phyloP scores from a whole-genome alignment of 2,329 filamentous ascomycete genomes.

The Nemania bipapillata region DNA sequence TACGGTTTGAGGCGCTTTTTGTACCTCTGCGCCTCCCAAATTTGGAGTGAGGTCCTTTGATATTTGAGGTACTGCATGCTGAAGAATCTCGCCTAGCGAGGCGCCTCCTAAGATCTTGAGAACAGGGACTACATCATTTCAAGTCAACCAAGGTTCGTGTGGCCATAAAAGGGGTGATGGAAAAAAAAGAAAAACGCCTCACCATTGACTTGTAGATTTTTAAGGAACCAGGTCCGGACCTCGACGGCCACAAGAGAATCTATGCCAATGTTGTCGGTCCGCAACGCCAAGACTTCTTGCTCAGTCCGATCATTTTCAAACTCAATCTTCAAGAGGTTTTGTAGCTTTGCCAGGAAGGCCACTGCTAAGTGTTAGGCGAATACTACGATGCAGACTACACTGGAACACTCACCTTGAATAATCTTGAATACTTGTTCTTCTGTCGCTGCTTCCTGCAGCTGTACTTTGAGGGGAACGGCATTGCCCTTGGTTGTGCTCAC shows the following conservation, averaged over 20 bases:
- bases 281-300: too few relatives aligned
- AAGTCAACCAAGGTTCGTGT: too few relatives aligned
- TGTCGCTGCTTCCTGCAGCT: slow-evolving; percentile 17
- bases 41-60: slow-evolving; percentile 29
- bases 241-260: slow-evolving; percentile 51
- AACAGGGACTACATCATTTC: slow-evolving; percentile 59
- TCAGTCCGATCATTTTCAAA: too few relatives aligned
- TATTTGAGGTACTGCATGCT: slow-evolving; percentile 5
- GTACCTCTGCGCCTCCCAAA: slow-evolving; percentile 4
- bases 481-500: not conserved
- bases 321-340: slow-evolving; percentile 13
- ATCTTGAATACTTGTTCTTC: slow-evolving; percentile 18
- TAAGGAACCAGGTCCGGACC: slow-evolving; percentile 61
- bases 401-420: slow-evolving; percentile 10
- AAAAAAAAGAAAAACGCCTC: too few relatives aligned
- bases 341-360: slow-evolving; percentile 30
- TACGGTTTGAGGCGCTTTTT: not conserved
- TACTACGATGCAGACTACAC: not conserved
- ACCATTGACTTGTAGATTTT: slow-evolving; percentile 57
- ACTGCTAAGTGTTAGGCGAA: not conserved
- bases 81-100: slow-evolving; percentile 35
- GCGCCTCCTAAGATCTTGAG: slow-evolving; percentile 51
- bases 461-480: slow-evolving; percentile 10
- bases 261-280: slow-evolving; percentile 37
- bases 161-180: too few relatives aligned